A percentile compares a stretch with the other conserved stretches of the same genome.
phyloP scores from a whole-genome alignment of 805 yeast genomes.

The Ogataea pini region DNA sequence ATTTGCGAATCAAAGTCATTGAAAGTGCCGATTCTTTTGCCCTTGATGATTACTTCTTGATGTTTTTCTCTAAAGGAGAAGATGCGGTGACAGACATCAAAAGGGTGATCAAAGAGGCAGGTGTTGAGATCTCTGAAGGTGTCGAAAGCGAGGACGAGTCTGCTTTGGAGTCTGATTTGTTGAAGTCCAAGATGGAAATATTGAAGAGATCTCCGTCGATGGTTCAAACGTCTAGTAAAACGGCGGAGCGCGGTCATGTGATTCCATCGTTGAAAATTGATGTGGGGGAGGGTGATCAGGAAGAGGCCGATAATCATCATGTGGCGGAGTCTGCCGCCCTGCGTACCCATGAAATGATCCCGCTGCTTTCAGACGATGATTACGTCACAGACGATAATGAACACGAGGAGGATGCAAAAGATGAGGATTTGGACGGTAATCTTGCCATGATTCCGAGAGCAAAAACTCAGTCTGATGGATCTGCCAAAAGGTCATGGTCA shows the following conservation, averaged over 20 bases:
- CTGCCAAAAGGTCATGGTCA: slow-evolving; percentile 22
- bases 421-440: not conserved
- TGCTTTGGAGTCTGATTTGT: slow-evolving; percentile 17
- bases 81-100: slow-evolving; percentile 43
- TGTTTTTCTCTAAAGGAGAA: slow-evolving; percentile 59
- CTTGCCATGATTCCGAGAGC: not conserved
- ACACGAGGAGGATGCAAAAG: not conserved
- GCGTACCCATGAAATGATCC: not conserved
- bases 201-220: slow-evolving; percentile 27
- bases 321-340: too few species aligned
- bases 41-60: slow-evolving; percentile 67
- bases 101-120: slow-evolving; percentile 39
- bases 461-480: not conserved
- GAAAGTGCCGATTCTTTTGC: slow-evolving; percentile 55
- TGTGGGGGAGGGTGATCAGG: not conserved
- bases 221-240: slow-evolving; percentile 26
- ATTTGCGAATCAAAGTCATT: slow-evolving; percentile 60
- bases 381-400: slow-evolving; percentile 6
- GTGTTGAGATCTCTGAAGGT: slow-evolving; percentile 28
- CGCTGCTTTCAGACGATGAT: slow-evolving; percentile 10
- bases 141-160: slow-evolving; percentile 26
- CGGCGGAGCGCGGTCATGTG: not conserved
- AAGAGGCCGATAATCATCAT: too few species aligned
- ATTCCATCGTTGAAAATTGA: slow-evolving; percentile 8
- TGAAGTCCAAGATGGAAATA: slow-evolving; percentile 28